Conservation (phyloP, 257 asterid genomes). For the Eucommia ulmoides region DNA sequence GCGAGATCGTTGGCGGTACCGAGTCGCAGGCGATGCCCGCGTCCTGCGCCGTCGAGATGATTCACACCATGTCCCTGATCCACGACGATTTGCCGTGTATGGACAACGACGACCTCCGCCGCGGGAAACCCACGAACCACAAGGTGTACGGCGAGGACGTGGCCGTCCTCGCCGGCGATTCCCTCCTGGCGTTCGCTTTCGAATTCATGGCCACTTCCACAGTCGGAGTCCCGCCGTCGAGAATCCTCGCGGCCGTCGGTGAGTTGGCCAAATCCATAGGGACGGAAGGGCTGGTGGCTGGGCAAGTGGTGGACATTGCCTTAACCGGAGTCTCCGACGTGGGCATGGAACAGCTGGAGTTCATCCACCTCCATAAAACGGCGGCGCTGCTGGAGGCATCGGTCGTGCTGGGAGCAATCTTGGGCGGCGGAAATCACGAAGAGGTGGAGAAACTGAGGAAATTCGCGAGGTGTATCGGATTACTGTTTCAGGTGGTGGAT, state of each 20-base stretch:
- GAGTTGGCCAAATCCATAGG: conserved; percentile 65
- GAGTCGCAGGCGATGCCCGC: conserved; percentile 47
- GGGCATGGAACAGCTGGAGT: conserved; percentile 41
- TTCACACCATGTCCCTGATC: conserved; percentile 63
- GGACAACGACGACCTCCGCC: conserved; percentile 75
- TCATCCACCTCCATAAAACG: conserved; percentile 70
- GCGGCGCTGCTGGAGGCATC: conserved; percentile 58
- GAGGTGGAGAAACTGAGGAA: conserved; percentile 45
- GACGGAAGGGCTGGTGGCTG: conserved; percentile 63
- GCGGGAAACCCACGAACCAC: conserved; percentile 70
- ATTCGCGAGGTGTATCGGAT: conserved; percentile 53
- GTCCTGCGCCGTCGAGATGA: conserved; percentile 85
- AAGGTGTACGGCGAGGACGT: conserved; percentile 59
- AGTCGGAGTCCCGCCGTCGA: conserved; percentile 9
- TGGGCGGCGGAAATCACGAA: conserved; percentile 47
- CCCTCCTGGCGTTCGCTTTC: conserved; percentile 49
- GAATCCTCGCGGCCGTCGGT: conserved; percentile 25
- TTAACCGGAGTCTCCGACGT: conserved; percentile 33
- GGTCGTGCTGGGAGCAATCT: conserved; percentile 62
- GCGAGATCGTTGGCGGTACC: conserved; percentile 64
- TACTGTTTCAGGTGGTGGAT: conserved; percentile 70
- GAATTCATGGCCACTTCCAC: conserved; percentile 20
- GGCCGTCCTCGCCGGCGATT: conserved; percentile 70
- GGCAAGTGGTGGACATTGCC: conserved; percentile 60
- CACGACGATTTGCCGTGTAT: conserved; percentile 77